These are phyloP conservation scores for Fusarium sp. DNA, from an alignment of 2,329 filamentous ascomycete species.

Conservation along the genomic window DNA sequence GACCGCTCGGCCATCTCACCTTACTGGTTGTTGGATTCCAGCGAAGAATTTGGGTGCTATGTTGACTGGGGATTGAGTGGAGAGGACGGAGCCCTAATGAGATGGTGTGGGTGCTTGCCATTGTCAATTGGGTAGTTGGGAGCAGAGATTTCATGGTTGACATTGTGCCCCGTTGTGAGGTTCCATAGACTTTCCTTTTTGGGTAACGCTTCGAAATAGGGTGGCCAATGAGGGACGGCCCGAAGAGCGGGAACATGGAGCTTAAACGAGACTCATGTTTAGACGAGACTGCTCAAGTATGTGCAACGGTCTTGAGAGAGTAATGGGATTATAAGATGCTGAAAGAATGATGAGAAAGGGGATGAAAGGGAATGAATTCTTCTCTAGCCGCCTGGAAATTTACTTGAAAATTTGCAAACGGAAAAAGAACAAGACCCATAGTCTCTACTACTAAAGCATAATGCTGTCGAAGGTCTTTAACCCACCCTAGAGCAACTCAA, in stretches of 20 bases:
- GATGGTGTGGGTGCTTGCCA: neutral
- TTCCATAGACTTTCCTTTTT: neutral
- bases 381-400: neutral
- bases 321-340: neutral
- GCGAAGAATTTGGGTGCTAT: neutral
- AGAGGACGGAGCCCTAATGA: neutral
- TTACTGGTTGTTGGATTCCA: neutral
- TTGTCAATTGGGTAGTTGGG: neutral
- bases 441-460: neutral
- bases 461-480: neutral
- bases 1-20: slow-evolving; percentile 13
- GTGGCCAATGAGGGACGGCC: neutral
- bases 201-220: neutral
- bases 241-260: neutral
- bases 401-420: neutral
- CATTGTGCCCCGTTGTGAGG: neutral
- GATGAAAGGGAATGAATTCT: neutral
- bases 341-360: neutral
- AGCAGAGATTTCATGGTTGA: neutral
- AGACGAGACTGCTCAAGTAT: neutral
- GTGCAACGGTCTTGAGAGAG: neutral
- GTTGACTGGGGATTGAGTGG: neutral
- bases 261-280: neutral
- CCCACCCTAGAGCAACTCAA: neutral
- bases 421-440: neutral